Percentiles rank a stretch among this genome's conserved stretches.
phyloP scores from a whole-genome alignment of 306 rosid genomes.

The Spatholobus suberectus region DNA sequence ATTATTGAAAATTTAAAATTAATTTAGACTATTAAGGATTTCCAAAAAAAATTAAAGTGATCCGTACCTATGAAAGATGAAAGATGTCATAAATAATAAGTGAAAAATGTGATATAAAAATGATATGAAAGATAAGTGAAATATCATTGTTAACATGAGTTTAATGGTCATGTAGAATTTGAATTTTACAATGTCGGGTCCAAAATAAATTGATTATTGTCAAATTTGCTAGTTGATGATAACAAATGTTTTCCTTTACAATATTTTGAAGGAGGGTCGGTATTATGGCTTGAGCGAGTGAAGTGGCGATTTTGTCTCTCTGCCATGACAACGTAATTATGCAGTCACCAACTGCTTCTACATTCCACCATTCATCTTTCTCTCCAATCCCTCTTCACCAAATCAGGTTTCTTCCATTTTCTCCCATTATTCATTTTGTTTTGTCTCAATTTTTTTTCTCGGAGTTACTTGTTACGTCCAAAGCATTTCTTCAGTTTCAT shows the following conservation, averaged over 20 bases:
- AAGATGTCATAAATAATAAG: background rate
- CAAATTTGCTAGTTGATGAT: background rate
- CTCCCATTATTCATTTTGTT: conserved; percentile 1
- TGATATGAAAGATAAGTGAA: background rate
- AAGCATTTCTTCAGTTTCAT: background rate
- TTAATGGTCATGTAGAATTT: no score
- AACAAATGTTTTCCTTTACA: background rate
- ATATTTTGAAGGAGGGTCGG: background rate
- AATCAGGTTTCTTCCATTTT: conserved; percentile 45
- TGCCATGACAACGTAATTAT: conserved; percentile 30
- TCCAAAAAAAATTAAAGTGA: no score
- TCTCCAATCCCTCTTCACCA: conserved; percentile 25
- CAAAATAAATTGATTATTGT: background rate
- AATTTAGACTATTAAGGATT: no score
- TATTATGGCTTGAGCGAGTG: conserved; percentile 36
- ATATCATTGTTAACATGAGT: background rate
- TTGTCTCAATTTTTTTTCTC: background rate
- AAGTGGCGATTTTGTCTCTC: conserved; percentile 54
- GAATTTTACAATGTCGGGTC: background rate
- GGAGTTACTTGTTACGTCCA: conserved; percentile 17
- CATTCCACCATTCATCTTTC: conserved; percentile 35
- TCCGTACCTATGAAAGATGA: no score
- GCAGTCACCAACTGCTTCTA: conserved; percentile 24
- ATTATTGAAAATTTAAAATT: no score
- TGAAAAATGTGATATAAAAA: background rate